phyloP scores from a whole-genome alignment of 2,329 filamentous ascomycete genomes.

The Aaosphaeria arxii region DNA sequence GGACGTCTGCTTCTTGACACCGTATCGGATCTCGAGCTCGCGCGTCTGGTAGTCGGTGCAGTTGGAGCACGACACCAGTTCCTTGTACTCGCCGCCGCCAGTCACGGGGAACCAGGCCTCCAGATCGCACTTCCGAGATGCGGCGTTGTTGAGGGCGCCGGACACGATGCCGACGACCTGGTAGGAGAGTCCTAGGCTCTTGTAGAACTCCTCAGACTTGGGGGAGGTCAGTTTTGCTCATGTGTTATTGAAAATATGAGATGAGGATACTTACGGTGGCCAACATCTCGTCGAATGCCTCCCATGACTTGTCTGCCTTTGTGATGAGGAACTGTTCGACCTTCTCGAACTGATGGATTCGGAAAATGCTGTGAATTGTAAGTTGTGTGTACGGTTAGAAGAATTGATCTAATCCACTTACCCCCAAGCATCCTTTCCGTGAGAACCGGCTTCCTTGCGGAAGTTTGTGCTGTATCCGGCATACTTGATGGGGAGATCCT shows the following conservation, averaged over 20 bases:
- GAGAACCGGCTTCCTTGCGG: slow-evolving; percentile 89
- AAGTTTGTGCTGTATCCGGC: slow-evolving; percentile 93
- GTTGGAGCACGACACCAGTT: slow-evolving; percentile 95
- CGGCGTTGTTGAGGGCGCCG: slow-evolving; percentile 69
- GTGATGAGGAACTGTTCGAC: slow-evolving; percentile 47
- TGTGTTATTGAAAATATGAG: slow-evolving; percentile 65
- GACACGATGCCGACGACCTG: slow-evolving; percentile 92
- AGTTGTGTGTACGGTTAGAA: neutral
- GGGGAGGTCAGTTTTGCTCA: slow-evolving; percentile 19
- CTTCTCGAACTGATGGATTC: slow-evolving; percentile 95
- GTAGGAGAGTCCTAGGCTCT: slow-evolving; percentile 85
- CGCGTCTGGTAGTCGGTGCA: slow-evolving; percentile 97
- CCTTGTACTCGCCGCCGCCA: slow-evolving; percentile 86
- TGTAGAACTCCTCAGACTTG: slow-evolving; percentile 91
- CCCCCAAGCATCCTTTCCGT: slow-evolving; percentile 93
- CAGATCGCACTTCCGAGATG: slow-evolving; percentile 82
- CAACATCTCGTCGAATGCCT: slow-evolving; percentile 70
- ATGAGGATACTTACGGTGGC: neutral
- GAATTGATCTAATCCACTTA: neutral
- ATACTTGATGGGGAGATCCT: slow-evolving; percentile 84
- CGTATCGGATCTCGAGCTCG: slow-evolving; percentile 91
- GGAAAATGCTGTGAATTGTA: slow-evolving; percentile 61
- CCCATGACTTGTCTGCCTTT: slow-evolving; percentile 81
- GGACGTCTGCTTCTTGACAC: slow-evolving; percentile 72
- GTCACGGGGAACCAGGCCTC: slow-evolving; percentile 70